Base-by-base conservation (phyloP, 768 basidiomycete species). In the Suillus bovinus region DNA sequence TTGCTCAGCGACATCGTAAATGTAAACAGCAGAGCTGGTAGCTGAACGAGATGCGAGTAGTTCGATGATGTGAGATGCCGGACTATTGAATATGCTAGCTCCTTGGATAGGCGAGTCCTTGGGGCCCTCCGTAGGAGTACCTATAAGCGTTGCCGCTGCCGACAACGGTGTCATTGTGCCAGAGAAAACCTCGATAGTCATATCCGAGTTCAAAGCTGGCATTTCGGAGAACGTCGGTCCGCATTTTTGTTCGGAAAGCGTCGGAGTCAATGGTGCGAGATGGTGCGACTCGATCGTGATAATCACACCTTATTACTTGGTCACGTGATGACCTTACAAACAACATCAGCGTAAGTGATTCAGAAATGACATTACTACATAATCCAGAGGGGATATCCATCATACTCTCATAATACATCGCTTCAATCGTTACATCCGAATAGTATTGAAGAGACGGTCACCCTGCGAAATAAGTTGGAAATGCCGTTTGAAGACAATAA, bases 1-100 rank as follows among this genome's bases (percentile, higher is more conserved):
- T 70, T 93, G 90, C 67, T 90, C 87, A 22, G 93, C 91, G 60
- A 93, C 81, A 68, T 94, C 93, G 69, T 91, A 94, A 47, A 93
- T 74, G 72, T 93, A 92, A 61, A 94, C 84, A 20, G 84, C 77
- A 22, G 90, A 90, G 73, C 83, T 90, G 31, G 80, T 72, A 9
- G 76, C 72, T 2, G 77, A 64, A 44, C 82, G 82, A 10, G 89
- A 88, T 7, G 90, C 80, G 42, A 92, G 74, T 63, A 81, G 85
- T 77, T 94, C 92, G 58, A 94, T 77, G 61, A 87, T 70, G 24
- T 82, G 81, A 20, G 88, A 90, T 20, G 89, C 85, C 5, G 84
- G 80, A 36, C 20, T 57, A 59, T 61, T 58, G 10, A 61, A 68
- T 0, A 63, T 20, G 16, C 29, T 57, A n/a, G 29, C 55, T 57